Conservation (phyloP, 2,329 filamentous ascomycete genomes). For the Juglanconis sp. region DNA sequence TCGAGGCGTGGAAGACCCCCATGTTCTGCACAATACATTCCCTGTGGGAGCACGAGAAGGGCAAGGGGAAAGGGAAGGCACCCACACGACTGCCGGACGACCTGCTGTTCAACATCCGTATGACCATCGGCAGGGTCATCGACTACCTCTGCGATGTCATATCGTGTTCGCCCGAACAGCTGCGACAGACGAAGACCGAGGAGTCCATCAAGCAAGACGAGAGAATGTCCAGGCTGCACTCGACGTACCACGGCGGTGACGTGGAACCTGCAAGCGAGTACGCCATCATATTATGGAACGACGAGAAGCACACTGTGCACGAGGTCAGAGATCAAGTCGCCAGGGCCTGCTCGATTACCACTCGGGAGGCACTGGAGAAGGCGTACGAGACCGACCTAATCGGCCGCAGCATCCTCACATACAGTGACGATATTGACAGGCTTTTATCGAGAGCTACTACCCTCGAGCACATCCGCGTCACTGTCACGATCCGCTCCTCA, state of each 20-base stretch:
- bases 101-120: conserved; percentile 71
- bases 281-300: conserved; percentile 89
- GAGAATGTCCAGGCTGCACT: conserved; percentile 69
- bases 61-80: conserved; percentile 61
- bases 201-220: conserved; percentile 82
- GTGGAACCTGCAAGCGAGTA: conserved; percentile 70
- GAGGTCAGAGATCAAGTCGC: conserved; percentile 90
- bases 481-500: conserved; percentile 88
- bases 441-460: conserved; percentile 77
- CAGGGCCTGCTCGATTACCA: conserved; percentile 75
- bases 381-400: conserved; percentile 88
- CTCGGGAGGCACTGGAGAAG: conserved; percentile 65
- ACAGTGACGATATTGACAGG: conserved; percentile 66
- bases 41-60: conserved; percentile 45
- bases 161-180: conserved; percentile 93
- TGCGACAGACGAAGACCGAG: conserved; percentile 79
- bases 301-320: conserved; percentile 94
- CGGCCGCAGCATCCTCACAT: conserved; percentile 80
- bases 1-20: conserved; percentile 86
- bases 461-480: conserved; percentile 93
- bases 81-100: conserved; percentile 66
- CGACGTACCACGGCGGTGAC: conserved; percentile 70
- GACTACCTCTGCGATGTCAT: conserved; percentile 98
- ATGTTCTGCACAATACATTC: conserved; percentile 94
- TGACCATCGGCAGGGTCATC: conserved; percentile 79